Evolutionary conservation across 495 filamentous ascomycete genomes (phyloP), one percentile per base, ranked within the genome.

Genomic region (Penicillium goetzii): DNA sequence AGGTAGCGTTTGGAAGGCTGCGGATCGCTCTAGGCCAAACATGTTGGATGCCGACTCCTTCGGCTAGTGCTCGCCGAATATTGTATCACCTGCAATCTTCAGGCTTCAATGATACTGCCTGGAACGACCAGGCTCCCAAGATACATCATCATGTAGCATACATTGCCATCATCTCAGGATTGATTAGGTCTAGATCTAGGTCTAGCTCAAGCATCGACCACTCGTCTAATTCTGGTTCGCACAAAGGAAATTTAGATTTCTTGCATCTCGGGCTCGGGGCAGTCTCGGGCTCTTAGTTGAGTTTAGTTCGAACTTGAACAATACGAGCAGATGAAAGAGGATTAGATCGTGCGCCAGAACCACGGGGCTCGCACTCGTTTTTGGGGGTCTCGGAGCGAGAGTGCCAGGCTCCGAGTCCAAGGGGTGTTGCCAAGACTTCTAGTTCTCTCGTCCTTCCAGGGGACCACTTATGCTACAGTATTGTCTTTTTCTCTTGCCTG

Each of bases 221-320:
- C 25, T 51, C 47, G 47, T 51, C 47, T 30, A 51, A 17, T 51
- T 51, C 47, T 51, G 47, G 11, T 17, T 51, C 25, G 47, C 12
- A n/a, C 25, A 51, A 30, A 14, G 4, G 12, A 28, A n/a, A 23
- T 21, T 5, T 12, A 12, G 5, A 47, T 47, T 26, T 15, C 14
- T 25, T 49, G 11, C 3, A 3, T 25, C 9, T 7, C 21, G 11
- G 2, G 15, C n/a, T 43, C n/a, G n/a, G n/a, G 40, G 4, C 40
- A 6, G 11, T 19, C 1, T 7, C 40, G 17, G 40, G 5, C 41
- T 23, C 41, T 45, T 21, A 6, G 23, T 23, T 45, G 11, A 43
- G 40, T 49, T 50, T 50, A 26, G 47, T 17, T 25, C 25, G 10
- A 34, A n/a, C n/a, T 32, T 32, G 0, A 32, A 32, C 36, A 3